These are phyloP conservation scores for Fusarium annulatum DNA, from an alignment of 2,329 filamentous ascomycete species.

Conservation along the genomic window DNA sequence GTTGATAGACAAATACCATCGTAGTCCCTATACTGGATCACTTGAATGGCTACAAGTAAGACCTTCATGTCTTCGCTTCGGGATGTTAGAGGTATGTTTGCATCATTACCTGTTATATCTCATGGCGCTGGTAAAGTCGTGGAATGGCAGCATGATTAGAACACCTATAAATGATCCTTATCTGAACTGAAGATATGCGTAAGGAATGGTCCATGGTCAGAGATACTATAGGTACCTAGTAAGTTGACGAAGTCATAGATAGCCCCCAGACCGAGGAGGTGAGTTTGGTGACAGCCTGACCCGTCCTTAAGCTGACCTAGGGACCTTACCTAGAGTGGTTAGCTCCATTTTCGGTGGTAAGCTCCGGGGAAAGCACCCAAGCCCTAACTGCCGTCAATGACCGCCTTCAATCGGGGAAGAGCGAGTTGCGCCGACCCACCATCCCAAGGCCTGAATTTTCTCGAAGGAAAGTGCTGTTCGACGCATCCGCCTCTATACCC, in stretches of 20 bases:
- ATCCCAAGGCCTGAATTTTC: slow-evolving; percentile 46
- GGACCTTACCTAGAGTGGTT: neutral
- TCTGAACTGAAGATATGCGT: neutral
- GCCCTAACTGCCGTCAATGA: slow-evolving; percentile 13
- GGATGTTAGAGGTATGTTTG: neutral
- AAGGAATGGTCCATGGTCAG: neutral
- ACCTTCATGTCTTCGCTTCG: neutral
- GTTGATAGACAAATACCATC: slow-evolving; percentile 36
- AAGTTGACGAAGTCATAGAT: neutral
- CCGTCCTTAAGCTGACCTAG: neutral
- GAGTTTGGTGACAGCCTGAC: slow-evolving; percentile 8
- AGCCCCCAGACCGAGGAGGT: neutral
- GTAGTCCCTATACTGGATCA: neutral
- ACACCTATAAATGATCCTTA: neutral
- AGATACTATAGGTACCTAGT: neutral
- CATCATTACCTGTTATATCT: neutral
- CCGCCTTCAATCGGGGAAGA: neutral
- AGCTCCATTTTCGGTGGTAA: neutral
- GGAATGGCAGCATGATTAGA: neutral
- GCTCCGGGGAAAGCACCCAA: neutral
- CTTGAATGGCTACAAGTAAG: neutral
- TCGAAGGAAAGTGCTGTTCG: slow-evolving; percentile 39
- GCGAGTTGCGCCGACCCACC: slow-evolving; percentile 16
- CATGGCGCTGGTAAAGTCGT: neutral
- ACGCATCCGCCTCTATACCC: slow-evolving; percentile 46